Conservation (phyloP, 805 yeast genomes). For the Saccharomycopsis schoenii region DNA sequence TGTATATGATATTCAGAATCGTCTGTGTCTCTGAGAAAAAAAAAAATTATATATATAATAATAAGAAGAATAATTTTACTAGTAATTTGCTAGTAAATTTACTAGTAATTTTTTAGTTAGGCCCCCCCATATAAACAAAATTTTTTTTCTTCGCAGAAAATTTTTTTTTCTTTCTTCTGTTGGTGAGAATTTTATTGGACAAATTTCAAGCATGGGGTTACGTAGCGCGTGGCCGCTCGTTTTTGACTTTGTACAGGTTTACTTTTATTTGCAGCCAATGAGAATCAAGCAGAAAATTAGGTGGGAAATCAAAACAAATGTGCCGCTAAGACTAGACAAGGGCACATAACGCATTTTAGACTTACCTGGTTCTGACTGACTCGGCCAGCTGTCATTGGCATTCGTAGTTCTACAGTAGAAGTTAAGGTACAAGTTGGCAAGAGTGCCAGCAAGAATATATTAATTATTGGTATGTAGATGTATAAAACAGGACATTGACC, state of each 20-base stretch:
- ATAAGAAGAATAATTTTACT: background rate
- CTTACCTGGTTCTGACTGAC: too few species aligned
- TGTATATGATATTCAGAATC: background rate
- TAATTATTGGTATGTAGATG: too few species aligned
- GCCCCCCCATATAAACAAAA: background rate
- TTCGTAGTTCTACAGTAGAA: too few species aligned
- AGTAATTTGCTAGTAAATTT: too few species aligned
- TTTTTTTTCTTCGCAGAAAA: background rate
- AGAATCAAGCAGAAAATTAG: background rate
- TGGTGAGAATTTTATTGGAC: constrained; percentile 1
- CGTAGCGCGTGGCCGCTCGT: background rate
- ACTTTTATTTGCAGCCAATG: background rate
- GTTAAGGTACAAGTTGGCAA: too few species aligned
- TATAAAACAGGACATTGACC: too few species aligned
- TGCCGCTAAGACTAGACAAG: background rate
- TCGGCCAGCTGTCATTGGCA: background rate
- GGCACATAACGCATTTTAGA: background rate
- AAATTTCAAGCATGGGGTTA: background rate
- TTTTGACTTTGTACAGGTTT: background rate
- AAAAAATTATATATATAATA: background rate
- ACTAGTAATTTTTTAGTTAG: background rate
- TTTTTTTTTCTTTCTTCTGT: background rate
- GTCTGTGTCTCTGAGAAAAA: background rate
- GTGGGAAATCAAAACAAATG: background rate
- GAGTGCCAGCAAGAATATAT: too few species aligned